A percentile compares a stretch with the other conserved stretches of the same genome.
phyloP scores from a whole-genome alignment of 768 basidiomycete genomes.

The Boletus reticulatus region DNA sequence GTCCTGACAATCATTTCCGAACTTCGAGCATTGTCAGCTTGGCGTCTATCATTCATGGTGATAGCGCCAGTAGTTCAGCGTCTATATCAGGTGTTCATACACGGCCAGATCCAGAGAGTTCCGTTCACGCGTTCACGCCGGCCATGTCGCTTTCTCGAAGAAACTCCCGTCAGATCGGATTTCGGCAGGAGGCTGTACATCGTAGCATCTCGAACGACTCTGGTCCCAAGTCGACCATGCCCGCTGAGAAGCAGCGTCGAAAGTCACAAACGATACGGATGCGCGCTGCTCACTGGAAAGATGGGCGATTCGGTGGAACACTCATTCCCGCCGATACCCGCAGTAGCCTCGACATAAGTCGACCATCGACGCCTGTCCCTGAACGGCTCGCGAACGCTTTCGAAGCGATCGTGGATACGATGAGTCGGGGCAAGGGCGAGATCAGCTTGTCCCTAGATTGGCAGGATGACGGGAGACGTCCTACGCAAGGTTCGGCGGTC shows the following conservation, averaged over 20 bases:
- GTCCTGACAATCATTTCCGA: constrained; percentile 41
- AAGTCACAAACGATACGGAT: constrained; percentile 53
- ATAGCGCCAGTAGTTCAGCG: constrained; percentile 1
- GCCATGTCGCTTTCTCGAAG: constrained; percentile 3
- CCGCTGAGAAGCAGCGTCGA: constrained; percentile 30
- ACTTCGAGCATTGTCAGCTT: constrained; percentile 57
- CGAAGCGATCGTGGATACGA: constrained; percentile 45
- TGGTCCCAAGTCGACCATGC: constrained; percentile 13
- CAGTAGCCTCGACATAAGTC: constrained; percentile 16
- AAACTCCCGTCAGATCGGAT: constrained; percentile 5
- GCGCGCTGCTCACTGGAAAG: constrained; percentile 59
- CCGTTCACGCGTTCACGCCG: constrained; percentile 2
- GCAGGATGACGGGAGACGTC: constrained; percentile 5
- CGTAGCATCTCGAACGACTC: constrained; percentile 26
- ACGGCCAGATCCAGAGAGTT: background rate
- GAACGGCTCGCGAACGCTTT: constrained; percentile 43
- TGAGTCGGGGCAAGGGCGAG: constrained; percentile 26
- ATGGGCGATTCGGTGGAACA: constrained; percentile 48
- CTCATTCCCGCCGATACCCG: constrained; percentile 21
- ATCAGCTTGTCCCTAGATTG: constrained; percentile 6
- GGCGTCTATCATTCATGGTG: constrained; percentile 34
- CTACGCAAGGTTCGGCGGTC: background rate
- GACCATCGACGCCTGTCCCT: constrained; percentile 35
- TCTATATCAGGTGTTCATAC: constrained; percentile 4
- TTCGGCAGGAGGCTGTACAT: constrained; percentile 10